These are phyloP conservation scores for Jamesozyma piceae DNA, from an alignment of 805 yeast genomes.

Conservation along the genomic window DNA sequence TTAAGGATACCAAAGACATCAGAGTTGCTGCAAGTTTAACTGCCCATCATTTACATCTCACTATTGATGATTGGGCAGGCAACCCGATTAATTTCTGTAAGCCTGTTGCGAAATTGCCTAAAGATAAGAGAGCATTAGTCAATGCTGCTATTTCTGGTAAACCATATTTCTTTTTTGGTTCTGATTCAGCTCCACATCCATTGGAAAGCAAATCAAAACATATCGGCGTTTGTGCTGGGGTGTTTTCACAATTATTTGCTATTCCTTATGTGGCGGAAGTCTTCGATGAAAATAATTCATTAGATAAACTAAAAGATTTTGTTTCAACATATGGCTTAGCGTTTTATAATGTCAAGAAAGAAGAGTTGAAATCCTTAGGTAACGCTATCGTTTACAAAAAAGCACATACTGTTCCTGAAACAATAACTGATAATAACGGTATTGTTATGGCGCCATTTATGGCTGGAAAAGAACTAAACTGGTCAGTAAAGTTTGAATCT, in stretches of 20 bases:
- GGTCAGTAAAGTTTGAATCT: constrained; percentile 64
- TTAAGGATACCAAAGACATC: constrained; percentile 32
- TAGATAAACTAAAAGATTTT: constrained; percentile 62
- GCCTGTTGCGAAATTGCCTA: constrained; percentile 92
- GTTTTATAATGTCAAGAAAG: constrained; percentile 55
- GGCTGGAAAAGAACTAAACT: constrained; percentile 66
- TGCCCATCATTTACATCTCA: constrained; percentile 85
- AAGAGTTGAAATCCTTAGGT: constrained; percentile 37
- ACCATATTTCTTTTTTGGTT: constrained; percentile 90
- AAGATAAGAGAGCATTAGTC: constrained; percentile 70
- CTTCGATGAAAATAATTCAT: constrained; percentile 55
- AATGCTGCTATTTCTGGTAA: constrained; percentile 86
- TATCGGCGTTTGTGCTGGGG: constrained; percentile 94
- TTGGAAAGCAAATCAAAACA: constrained; percentile 65
- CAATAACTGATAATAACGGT: constrained; percentile 36
- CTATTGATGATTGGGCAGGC: constrained; percentile 95
- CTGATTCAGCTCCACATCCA: constrained; percentile 98
- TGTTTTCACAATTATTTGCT: constrained; percentile 79
- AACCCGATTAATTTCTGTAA: constrained; percentile 91
- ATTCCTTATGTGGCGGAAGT: constrained; percentile 78
- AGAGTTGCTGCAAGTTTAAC: constrained; percentile 88
- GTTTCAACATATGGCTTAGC: constrained; percentile 63
- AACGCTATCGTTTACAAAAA: constrained; percentile 48
- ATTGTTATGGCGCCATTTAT: constrained; percentile 71
- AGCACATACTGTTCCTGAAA: constrained; percentile 49